Evolutionary conservation across 345 rosid genomes (phyloP).

Genomic region (Linum lewisii): DNA sequence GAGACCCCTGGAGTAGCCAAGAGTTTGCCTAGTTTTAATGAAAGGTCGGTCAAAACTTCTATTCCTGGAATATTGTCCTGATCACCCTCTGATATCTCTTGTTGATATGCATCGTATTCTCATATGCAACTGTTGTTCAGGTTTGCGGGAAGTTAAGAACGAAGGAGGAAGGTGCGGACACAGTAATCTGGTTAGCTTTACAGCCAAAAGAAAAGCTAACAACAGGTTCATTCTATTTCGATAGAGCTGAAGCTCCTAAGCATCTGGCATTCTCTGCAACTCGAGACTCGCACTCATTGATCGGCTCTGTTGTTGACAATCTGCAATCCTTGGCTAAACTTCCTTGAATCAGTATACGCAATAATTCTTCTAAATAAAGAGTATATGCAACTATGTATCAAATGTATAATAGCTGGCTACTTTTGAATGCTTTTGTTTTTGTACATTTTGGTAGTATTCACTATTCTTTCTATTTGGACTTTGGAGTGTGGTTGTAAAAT

Average conservation of each 20-base stretch:
- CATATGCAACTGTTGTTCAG: conserved; percentile 24
- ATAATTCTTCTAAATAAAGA: too few relatives aligned
- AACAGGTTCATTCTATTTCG: conserved; percentile 73
- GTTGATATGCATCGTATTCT: background rate
- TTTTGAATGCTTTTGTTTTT: too few relatives aligned
- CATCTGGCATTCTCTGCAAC: conserved; percentile 69
- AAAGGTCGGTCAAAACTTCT: conserved; percentile 31
- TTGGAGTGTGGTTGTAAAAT: too few relatives aligned
- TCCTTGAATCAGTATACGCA: background rate
- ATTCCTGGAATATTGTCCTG: background rate
- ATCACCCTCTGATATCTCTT: background rate
- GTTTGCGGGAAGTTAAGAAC: conserved; percentile 66
- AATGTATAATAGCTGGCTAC: too few relatives aligned
- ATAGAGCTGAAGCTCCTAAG: conserved; percentile 71
- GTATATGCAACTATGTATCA: too few relatives aligned
- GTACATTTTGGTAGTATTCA: too few relatives aligned
- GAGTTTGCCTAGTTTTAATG: conserved; percentile 51
- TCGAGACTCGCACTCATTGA: conserved; percentile 36
- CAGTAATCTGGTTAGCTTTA: conserved; percentile 66
- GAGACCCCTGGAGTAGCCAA: conserved; percentile 76
- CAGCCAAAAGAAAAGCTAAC: conserved; percentile 70
- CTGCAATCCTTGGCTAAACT: conserved; percentile 40
- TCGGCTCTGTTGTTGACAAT: conserved; percentile 36
- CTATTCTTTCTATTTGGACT: too few relatives aligned
- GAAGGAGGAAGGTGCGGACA: conserved; percentile 84